phyloP scores from a whole-genome alignment of 2,329 filamentous ascomycete genomes.

The Penicillium frequentans region DNA sequence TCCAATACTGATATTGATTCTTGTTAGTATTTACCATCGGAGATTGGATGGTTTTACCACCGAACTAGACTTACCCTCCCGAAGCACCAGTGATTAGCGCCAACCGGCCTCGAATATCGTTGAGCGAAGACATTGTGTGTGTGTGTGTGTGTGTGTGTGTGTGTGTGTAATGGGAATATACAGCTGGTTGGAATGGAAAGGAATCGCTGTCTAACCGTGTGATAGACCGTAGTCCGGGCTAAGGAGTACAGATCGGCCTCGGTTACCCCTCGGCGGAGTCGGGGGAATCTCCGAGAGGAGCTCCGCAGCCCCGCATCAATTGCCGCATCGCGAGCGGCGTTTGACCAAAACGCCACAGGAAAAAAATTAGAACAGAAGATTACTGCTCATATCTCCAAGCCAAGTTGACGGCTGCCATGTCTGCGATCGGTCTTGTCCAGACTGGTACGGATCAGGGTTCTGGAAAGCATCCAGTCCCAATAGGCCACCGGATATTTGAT shows the following conservation, averaged over 20 bases:
- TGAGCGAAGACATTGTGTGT: slow-evolving; percentile 27
- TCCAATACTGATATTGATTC: slow-evolving; percentile 53
- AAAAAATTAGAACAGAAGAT: slow-evolving; percentile 31
- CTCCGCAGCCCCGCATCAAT: slow-evolving; percentile 27
- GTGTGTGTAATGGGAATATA: background rate
- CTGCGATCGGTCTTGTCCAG: slow-evolving; percentile 32
- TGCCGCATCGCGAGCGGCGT: slow-evolving; percentile 10
- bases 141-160: background rate
- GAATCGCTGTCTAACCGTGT: background rate
- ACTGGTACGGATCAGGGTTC: slow-evolving; percentile 31
- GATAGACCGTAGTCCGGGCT: background rate
- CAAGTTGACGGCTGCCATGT: slow-evolving; percentile 42
- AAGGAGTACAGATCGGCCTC: slow-evolving; percentile 10
- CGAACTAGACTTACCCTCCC: slow-evolving; percentile 50
- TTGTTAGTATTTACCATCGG: background rate
- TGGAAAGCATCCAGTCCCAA: slow-evolving; percentile 38
- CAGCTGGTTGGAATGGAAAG: background rate
- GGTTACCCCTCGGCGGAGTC: slow-evolving; percentile 20
- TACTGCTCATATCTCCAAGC: slow-evolving; percentile 42
- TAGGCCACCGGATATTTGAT: slow-evolving; percentile 40
- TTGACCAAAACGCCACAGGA: slow-evolving; percentile 1
- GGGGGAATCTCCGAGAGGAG: slow-evolving; percentile 26
- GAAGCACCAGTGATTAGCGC: slow-evolving; percentile 63
- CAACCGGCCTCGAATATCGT: slow-evolving; percentile 54
- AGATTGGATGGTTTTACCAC: background rate